Percentiles rank a stretch among this genome's conserved stretches.
phyloP scores from a whole-genome alignment of 768 basidiomycete genomes.

The Tricholoma furcatifolium region DNA sequence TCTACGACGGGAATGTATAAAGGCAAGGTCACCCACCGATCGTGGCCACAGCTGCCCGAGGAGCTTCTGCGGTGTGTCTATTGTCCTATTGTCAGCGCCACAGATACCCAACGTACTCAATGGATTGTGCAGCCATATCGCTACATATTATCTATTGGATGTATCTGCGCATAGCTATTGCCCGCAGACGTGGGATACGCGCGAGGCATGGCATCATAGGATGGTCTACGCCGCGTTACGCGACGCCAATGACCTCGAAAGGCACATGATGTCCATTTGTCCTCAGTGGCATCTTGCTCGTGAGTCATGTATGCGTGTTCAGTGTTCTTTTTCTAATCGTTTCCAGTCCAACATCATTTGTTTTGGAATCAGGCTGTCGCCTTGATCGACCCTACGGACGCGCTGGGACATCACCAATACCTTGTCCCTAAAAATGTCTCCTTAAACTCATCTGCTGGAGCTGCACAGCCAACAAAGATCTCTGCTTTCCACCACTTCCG shows the following conservation, averaged over 20 bases:
- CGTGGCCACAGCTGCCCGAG: conserved; percentile 60
- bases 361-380: conserved; percentile 70
- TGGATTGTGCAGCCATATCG: conserved; percentile 43
- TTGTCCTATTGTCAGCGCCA: conserved; percentile 20
- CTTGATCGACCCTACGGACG: conserved; percentile 61
- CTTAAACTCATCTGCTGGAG: conserved; percentile 31
- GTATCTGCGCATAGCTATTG: conserved; percentile 39
- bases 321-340: neutral
- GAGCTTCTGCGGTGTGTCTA: conserved; percentile 57
- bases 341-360: conserved; percentile 62
- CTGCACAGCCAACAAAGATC: conserved; percentile 34
- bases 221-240: conserved; percentile 63
- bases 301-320: conserved; percentile 32
- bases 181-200: conserved; percentile 47
- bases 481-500: conserved; percentile 63
- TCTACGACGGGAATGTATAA: conserved; percentile 42
- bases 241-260: conserved; percentile 59
- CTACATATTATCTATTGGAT: conserved; percentile 58
- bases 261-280: conserved; percentile 59
- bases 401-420: conserved; percentile 47
- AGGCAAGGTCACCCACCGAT: conserved; percentile 54
- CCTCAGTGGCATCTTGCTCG: conserved; percentile 59
- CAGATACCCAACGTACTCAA: conserved; percentile 27
- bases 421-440: conserved; percentile 38
- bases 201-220: conserved; percentile 57